These are phyloP conservation scores for Microcos paniculata DNA, from an alignment of 345 rosid genomes.

Conservation along the genomic window DNA sequence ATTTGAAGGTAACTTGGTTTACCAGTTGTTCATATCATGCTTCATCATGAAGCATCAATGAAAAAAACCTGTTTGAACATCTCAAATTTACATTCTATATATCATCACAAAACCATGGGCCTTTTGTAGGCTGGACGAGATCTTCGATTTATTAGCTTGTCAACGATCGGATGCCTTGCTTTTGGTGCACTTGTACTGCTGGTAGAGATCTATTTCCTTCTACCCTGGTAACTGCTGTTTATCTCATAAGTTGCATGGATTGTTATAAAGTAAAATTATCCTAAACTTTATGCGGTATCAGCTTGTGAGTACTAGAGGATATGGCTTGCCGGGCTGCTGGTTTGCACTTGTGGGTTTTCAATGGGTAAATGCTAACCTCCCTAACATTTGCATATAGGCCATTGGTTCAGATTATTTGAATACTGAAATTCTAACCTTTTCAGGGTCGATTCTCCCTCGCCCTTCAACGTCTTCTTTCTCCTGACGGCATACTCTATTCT, in stretches of 20 bases:
- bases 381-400: not conserved
- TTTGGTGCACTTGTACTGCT: conserved; percentile 49
- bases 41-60: not conserved
- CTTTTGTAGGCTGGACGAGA: conserved; percentile 77
- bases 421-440: not conserved
- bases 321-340: conserved; percentile 56
- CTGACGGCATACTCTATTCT: conserved; percentile 40
- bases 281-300: conserved; percentile 10
- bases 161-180: conserved; percentile 68
- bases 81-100: conserved; percentile 3
- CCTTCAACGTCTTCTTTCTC: conserved; percentile 48
- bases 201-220: conserved; percentile 38
- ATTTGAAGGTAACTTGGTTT: conserved; percentile 4
- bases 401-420: conserved; percentile 3
- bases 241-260: not conserved
- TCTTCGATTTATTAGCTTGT: conserved; percentile 65
- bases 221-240: not conserved
- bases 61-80: not conserved
- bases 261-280: not conserved
- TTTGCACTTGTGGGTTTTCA: conserved; percentile 47
- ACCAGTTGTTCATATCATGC: not conserved
- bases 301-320: conserved; percentile 43
- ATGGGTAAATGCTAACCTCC: conserved; percentile 38
- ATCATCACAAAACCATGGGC: conserved; percentile 4
- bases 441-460: conserved; percentile 49